Percentiles rank a stretch among this genome's conserved stretches.
Conservation (phyloP, 2,329 filamentous ascomycete genomes). For the Cadophora sp. region DNA sequence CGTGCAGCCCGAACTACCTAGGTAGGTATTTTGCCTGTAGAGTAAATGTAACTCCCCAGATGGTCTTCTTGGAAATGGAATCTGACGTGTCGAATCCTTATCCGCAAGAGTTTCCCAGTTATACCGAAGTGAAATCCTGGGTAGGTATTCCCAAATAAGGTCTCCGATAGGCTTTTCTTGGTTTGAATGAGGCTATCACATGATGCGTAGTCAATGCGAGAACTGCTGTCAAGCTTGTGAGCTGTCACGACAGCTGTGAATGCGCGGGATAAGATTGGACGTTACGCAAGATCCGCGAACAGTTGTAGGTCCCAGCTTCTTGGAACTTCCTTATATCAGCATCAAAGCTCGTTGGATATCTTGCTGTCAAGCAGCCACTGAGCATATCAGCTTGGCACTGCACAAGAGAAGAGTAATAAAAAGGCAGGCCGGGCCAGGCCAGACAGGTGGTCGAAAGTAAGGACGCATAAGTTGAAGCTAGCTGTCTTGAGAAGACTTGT, state of each 20-base stretch:
- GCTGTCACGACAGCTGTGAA: conserved; percentile 33
- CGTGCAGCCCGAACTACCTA: conserved; percentile 18
- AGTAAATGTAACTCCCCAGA: neutral
- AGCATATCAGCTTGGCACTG: no score
- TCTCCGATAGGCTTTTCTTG: no score
- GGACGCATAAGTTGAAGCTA: neutral
- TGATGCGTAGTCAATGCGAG: conserved; percentile 34
- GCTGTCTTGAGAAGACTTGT: neutral
- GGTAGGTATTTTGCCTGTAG: conserved; percentile 6
- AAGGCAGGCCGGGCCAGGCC: no score
- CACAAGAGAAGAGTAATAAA: no score
- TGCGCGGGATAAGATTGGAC: conserved; percentile 24
- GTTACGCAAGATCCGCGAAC: conserved; percentile 27
- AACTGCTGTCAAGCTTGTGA: conserved; percentile 31
- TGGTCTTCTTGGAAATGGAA: neutral
- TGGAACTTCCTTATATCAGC: conserved; percentile 27
- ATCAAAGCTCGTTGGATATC: conserved; percentile 13
- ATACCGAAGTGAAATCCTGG: no score
- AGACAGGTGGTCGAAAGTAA: no score
- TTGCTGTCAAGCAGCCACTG: neutral
- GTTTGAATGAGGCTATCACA: conserved; percentile 28
- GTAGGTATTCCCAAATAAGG: no score
- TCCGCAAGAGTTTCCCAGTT: neutral
- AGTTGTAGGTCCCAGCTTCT: conserved; percentile 14
- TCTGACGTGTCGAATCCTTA: neutral